Percentiles rank a stretch among this genome's conserved stretches.
Evolutionary conservation across 2,329 filamentous ascomycete genomes (phyloP).

Genomic region (Clonostachys rhizophaga): DNA sequence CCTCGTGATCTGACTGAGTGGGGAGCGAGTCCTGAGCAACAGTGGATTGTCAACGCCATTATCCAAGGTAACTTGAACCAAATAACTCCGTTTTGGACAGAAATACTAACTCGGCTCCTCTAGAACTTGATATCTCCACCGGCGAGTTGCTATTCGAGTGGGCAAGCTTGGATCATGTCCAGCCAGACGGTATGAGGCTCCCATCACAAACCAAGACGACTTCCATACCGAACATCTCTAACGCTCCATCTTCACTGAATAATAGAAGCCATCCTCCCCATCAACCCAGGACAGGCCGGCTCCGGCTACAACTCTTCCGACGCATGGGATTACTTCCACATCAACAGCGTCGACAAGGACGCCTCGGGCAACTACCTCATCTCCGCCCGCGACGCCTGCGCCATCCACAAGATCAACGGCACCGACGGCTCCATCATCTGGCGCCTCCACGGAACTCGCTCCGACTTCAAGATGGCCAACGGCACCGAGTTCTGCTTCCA

Average conservation of each 20-base stretch:
- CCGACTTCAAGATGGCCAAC: conserved; percentile 25
- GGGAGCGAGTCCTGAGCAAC: conserved; percentile 39
- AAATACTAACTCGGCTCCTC: conserved; percentile 3
- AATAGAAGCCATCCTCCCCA: conserved; percentile 36
- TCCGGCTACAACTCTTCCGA: conserved; percentile 18
- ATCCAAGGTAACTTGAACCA: conserved; percentile 37
- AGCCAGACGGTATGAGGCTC: conserved; percentile 12
- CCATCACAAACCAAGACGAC: neutral
- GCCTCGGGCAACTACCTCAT: conserved; percentile 43
- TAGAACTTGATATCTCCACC: conserved; percentile 44
- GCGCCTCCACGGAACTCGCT: conserved; percentile 44
- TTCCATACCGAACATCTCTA: neutral
- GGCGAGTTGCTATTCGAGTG: conserved; percentile 46
- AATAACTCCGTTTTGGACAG: neutral
- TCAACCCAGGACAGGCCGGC: conserved; percentile 35
- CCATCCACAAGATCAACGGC: conserved; percentile 41
- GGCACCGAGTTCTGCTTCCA: conserved; percentile 42
- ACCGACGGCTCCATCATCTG: conserved; percentile 44
- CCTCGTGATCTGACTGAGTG: conserved; percentile 35
- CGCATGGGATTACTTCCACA: conserved; percentile 54
- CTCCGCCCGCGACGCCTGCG: conserved; percentile 43
- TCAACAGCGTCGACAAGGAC: conserved; percentile 53
- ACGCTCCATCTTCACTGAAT: conserved; percentile 1
- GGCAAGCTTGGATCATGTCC: conserved; percentile 15
- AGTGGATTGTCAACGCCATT: conserved; percentile 51